phyloP scores from a whole-genome alignment of 148 eudicot genomes.

The Fagopyrum homotropicum region DNA sequence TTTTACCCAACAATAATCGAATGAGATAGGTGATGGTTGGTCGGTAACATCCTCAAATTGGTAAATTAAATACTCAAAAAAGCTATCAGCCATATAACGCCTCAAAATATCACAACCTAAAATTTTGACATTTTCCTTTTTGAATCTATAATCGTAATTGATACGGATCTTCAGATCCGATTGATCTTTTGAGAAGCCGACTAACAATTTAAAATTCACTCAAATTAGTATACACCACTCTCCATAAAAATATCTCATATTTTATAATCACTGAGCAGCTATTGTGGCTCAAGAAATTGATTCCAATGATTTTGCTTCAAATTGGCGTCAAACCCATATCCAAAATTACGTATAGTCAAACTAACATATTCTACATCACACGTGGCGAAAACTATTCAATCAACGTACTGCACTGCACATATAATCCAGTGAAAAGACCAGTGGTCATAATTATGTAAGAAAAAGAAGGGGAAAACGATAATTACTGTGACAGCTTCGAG shows the following conservation, averaged over 20 bases:
- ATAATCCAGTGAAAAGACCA: background rate
- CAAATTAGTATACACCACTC: background rate
- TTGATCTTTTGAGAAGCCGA: background rate
- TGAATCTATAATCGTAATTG: background rate
- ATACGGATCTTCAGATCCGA: constrained; percentile 2
- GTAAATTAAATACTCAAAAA: background rate
- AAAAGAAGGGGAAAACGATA: background rate
- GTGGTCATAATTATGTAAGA: background rate
- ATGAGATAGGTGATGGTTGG: background rate
- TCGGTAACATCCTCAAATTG: background rate
- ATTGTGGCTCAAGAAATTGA: background rate
- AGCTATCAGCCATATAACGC: background rate
- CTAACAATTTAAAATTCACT: background rate
- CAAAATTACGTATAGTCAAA: too few species aligned
- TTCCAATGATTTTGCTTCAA: background rate
- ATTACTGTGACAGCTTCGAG: constrained; percentile 57
- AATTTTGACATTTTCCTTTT: constrained; percentile 7
- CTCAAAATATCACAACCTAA: constrained; percentile 4
- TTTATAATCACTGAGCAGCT: background rate
- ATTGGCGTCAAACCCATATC: too few species aligned
- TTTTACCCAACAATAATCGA: background rate
- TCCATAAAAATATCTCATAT: background rate
- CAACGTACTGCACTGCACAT: background rate
- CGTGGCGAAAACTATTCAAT: too few species aligned
- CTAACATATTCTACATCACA: too few species aligned